A percentile compares a stretch with the other conserved stretches of the same genome.
These are phyloP conservation scores for Phyllosticta capitalensis DNA, from an alignment of 2,329 filamentous ascomycete genomes.

Conservation along the genomic window DNA sequence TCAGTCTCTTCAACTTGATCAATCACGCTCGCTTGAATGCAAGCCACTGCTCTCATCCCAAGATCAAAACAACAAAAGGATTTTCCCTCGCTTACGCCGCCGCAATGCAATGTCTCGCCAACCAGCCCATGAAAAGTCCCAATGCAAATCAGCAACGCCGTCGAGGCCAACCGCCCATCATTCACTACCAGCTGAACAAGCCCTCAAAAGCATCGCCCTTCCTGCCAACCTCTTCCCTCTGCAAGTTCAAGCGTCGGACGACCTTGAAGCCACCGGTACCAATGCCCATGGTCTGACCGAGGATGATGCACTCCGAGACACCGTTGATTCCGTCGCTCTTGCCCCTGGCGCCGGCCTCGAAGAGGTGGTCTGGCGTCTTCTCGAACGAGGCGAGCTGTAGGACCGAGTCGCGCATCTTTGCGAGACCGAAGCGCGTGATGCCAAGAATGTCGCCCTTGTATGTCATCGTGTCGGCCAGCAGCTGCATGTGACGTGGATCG, in stretches of 20 bases:
- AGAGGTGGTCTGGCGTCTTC: constrained; percentile 95
- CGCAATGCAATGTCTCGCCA: constrained; percentile 4
- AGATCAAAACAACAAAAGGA: too few species aligned
- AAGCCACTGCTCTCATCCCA: too few species aligned
- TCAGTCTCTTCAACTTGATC: too few species aligned
- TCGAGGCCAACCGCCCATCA: background rate
- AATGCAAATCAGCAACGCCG: background rate
- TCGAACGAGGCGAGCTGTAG: constrained; percentile 93
- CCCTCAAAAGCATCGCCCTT: constrained; percentile 56
- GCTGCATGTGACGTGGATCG: constrained; percentile 94
- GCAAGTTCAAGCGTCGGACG: constrained; percentile 64
- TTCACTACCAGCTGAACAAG: constrained; percentile 4
- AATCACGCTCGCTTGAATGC: too few species aligned
- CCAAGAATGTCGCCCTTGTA: constrained; percentile 96
- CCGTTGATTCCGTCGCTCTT: constrained; percentile 89
- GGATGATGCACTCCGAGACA: constrained; percentile 94
- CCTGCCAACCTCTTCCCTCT: constrained; percentile 46
- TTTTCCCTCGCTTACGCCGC: constrained; percentile 1
- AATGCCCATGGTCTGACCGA: constrained; percentile 87
- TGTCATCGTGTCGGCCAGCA: constrained; percentile 96
- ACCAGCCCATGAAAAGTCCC: background rate
- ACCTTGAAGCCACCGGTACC: constrained; percentile 91
- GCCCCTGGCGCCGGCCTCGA: constrained; percentile 85
- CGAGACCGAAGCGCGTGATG: constrained; percentile 90
- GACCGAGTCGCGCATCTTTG: constrained; percentile 92